Conservation (phyloP, 148 eudicot genomes). For the Nepenthes mirabilis region DNA sequence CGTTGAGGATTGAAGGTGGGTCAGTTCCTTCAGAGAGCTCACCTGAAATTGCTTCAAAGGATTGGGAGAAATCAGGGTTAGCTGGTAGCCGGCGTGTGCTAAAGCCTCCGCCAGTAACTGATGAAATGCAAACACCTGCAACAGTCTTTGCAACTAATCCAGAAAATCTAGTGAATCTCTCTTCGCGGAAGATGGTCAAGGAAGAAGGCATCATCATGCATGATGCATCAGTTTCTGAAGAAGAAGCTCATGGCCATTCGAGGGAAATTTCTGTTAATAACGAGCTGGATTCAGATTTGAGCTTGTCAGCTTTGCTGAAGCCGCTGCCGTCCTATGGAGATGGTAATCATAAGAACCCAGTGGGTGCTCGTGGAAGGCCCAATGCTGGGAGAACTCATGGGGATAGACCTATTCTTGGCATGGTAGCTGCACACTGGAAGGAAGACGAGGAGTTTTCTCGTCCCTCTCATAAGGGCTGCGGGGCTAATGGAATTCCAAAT, state of each 20-base stretch:
- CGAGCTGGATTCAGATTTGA: slow-evolving; percentile 30
- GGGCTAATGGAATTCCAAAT: slow-evolving; percentile 94
- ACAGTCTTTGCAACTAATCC: slow-evolving; percentile 47
- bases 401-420: slow-evolving; percentile 71
- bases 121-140: slow-evolving; percentile 96
- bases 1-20: slow-evolving; percentile 28
- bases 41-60: slow-evolving; percentile 30
- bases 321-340: slow-evolving; percentile 10
- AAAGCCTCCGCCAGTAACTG: slow-evolving; percentile 55
- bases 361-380: slow-evolving; percentile 11
- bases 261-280: slow-evolving; percentile 16
- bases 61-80: slow-evolving; percentile 19
- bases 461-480: slow-evolving; percentile 56
- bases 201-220: slow-evolving; percentile 14
- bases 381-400: slow-evolving; percentile 26
- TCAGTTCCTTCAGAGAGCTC: slow-evolving; percentile 27
- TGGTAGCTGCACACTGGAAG: slow-evolving; percentile 77
- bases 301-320: slow-evolving; percentile 56
- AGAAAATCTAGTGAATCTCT: slow-evolving; percentile 9
- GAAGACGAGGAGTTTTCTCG: slow-evolving; percentile 34
- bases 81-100: slow-evolving; percentile 18
- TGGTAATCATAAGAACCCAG: slow-evolving; percentile 6
- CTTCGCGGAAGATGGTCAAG: slow-evolving; percentile 21
- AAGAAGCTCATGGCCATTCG: slow-evolving; percentile 14
- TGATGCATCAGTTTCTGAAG: slow-evolving; percentile 9